phyloP scores from a whole-genome alignment of 345 rosid species.

The Salix viminalis region DNA sequence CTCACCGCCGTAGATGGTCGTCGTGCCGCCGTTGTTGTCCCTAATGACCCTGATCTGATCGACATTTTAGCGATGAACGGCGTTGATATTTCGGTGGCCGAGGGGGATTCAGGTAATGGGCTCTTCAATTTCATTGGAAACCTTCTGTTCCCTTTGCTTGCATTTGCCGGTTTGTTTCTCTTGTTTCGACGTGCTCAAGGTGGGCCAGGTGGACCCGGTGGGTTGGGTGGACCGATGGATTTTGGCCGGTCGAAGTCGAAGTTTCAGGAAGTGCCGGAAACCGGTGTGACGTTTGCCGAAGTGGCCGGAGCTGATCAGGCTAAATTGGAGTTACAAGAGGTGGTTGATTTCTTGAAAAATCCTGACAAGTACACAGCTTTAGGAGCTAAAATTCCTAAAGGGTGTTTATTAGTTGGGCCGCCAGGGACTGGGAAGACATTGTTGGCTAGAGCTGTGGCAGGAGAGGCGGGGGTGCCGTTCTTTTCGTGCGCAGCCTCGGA shows the following conservation, averaged over 20 bases:
- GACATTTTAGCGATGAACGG: slow-evolving; percentile 76
- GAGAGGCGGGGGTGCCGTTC: slow-evolving; percentile 85
- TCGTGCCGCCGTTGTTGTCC: slow-evolving; percentile 58
- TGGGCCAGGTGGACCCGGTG: slow-evolving; percentile 79
- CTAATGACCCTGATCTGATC: slow-evolving; percentile 65
- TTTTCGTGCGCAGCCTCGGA: slow-evolving; percentile 79
- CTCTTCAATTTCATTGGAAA: slow-evolving; percentile 57
- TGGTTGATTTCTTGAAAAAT: slow-evolving; percentile 74
- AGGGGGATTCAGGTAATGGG: slow-evolving; percentile 70
- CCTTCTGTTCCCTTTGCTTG: slow-evolving; percentile 56
- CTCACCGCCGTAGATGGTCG: slow-evolving; percentile 65
- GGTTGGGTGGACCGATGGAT: slow-evolving; percentile 84
- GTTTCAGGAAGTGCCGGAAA: slow-evolving; percentile 82
- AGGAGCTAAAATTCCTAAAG: slow-evolving; percentile 84
- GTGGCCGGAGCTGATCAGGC: slow-evolving; percentile 88
- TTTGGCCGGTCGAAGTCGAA: slow-evolving; percentile 73
- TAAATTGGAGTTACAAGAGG: slow-evolving; percentile 70
- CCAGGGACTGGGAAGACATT: slow-evolving; percentile 88
- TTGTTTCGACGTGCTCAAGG: slow-evolving; percentile 66
- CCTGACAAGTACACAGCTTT: slow-evolving; percentile 83
- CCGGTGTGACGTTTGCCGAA: slow-evolving; percentile 69
- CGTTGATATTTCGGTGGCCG: slow-evolving; percentile 69
- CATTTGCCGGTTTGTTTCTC: slow-evolving; percentile 61
- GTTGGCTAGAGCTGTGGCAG: slow-evolving; percentile 78
- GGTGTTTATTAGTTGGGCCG: slow-evolving; percentile 71